Evolutionary conservation across 139 green algal genomes (phyloP), one percentile per base, ranked within the genome.

Genomic region (Chlamydomonas schloesseri): DNA sequence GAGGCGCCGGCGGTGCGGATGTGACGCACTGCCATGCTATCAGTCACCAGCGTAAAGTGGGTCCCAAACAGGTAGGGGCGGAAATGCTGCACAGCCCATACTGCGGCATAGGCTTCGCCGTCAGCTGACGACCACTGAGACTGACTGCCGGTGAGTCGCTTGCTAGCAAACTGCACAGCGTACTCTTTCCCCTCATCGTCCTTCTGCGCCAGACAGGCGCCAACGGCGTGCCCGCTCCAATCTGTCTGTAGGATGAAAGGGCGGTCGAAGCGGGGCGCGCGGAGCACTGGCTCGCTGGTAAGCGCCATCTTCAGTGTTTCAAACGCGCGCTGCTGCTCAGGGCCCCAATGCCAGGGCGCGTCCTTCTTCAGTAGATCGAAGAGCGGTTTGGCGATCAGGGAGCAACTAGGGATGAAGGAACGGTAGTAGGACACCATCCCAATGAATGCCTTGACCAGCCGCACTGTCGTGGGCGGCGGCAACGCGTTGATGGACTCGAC

Each of bases 1-100:
- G 33, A 67, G 9, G 46, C 71, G 57, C 23, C 76, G 6, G 88
- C 36, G 24, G 89, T 60, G 58, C 70, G 82, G 6, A 83, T 31
- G 57, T 68, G 62, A 0, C 53, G 73, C 11, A 90, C 69, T 0
- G 85, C 84, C 21, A 58, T 29, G 28, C 88, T 83, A 31, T 92
- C 89, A 0, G 89, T 92, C 2, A 87, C 33, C 2, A 90, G 20
- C 1, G 37, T 76, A n/a, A 92, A 88, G 1, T 60, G 42, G 3
- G n/a, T n/a, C 10, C 89, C 81, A 57, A 88, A 73, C 20, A 91
- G 34, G 42, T 89, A 88, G 15, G 74, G 69, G 28, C 79, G 69
- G 26, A 90, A 89, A 1, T 88, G 79, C 37, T 82, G 57, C 26
- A 74, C 58, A 0, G 64, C 87, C 79, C 71, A 90, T 2, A 83